Base-by-base conservation (phyloP, 2,329 filamentous ascomycete genomes). In the Xylaria sp. region DNA sequence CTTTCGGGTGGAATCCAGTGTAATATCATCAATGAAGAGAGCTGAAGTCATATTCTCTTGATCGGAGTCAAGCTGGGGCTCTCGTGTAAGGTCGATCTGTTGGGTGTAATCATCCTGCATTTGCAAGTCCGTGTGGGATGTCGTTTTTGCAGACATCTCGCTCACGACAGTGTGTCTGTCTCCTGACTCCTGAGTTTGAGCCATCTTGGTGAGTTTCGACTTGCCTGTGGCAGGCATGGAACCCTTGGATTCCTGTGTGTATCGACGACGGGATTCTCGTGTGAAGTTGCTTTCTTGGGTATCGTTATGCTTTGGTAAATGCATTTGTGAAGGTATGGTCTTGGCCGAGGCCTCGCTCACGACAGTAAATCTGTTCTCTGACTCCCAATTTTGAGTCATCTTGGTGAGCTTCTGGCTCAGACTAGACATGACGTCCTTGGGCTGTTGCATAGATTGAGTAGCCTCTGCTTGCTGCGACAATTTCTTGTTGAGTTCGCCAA, bases 21-120 rank as follows among this genome's bases (percentile, higher is more conserved):
- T 88, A 69, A 88, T 88, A 70, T 89, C 87, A 26, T 87, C 86
- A 65, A 88, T 80, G 72, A 88, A 87, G 72, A 88, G 85, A 3
- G 85, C 86, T 6, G 87, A 88, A 0, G 86, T 88, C 83, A 88
- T 87, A 70, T 87, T 86, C 46, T 87, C 85, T 58, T 72, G 66
- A 46, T 79, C 74, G 15, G 72, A 54, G 6, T 79, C 78, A 58
- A 76, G 51, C 61, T 80, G 71, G n/a, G 71, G 23, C 59, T 76
- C 79, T 49, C 79, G 76, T 6, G 76, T 79, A 31, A 81, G 71
- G 65, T 81, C 73, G 53, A 81, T 74, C 67, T 81, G 77, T 54
- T 75, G 77, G 10, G 79, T 81, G 33, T 76, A 79, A 66, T 81
- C 79, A 10, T 81, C 80, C 58, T 81, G 77, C 44, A 78, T 74